Evolutionary conservation across 768 basidiomycete genomes (phyloP).

Genomic region (Tylopilus balloui): DNA sequence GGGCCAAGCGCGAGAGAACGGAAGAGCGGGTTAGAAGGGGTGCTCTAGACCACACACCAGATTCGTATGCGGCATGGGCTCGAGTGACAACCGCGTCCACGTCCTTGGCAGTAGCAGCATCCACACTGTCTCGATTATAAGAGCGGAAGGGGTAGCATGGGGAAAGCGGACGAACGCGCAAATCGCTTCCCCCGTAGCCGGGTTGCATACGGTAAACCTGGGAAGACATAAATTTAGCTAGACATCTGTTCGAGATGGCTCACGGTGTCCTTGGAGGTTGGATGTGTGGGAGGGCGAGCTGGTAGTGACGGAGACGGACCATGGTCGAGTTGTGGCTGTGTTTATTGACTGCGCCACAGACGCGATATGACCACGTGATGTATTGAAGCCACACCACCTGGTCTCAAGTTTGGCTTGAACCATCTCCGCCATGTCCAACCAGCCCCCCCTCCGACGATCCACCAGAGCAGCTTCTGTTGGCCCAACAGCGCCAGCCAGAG

Average conservation of each 20-base stretch:
- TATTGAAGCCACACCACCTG: background rate
- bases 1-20: slow-evolving; percentile 61
- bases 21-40: slow-evolving; percentile 56
- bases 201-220: slow-evolving; percentile 58
- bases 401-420: background rate
- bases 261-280: slow-evolving; percentile 8
- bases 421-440: slow-evolving; percentile 25
- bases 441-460: slow-evolving; percentile 46
- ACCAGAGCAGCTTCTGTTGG: slow-evolving; percentile 48
- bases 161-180: slow-evolving; percentile 55
- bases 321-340: slow-evolving; percentile 20
- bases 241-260: background rate
- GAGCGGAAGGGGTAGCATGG: slow-evolving; percentile 22
- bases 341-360: slow-evolving; percentile 15
- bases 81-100: slow-evolving; percentile 48
- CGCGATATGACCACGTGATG: slow-evolving; percentile 26
- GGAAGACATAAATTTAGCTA: background rate
- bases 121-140: slow-evolving; percentile 41
- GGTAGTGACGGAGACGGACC: slow-evolving; percentile 10
- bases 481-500: slow-evolving; percentile 26
- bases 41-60: slow-evolving; percentile 70
- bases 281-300: background rate
- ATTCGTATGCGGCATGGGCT: slow-evolving; percentile 57
- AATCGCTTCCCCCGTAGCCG: slow-evolving; percentile 59
- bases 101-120: slow-evolving; percentile 46